Conservation (phyloP, 805 yeast genomes). For the Ogataea glucozyma region DNA sequence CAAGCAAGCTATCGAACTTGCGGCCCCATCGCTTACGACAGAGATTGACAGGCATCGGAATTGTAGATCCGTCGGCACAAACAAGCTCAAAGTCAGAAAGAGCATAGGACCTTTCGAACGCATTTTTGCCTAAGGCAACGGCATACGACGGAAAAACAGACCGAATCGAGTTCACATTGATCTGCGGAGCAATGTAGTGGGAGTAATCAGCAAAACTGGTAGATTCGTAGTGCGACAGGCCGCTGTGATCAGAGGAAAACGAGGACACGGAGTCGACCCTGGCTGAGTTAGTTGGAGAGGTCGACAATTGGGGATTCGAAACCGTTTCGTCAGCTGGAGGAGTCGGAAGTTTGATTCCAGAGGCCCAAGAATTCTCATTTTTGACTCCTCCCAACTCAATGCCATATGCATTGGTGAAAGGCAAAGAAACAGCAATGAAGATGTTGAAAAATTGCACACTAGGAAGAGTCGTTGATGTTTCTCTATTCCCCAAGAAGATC, state of each 20-base stretch:
- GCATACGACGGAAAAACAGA: slow-evolving; percentile 78
- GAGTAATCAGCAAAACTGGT: slow-evolving; percentile 67
- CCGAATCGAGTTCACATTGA: slow-evolving; percentile 62
- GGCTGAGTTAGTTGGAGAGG: not conserved
- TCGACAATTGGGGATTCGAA: not conserved
- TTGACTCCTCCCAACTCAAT: slow-evolving; percentile 12
- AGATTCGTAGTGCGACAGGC: slow-evolving; percentile 9
- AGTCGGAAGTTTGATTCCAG: too few relatives aligned
- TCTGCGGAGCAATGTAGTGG: slow-evolving; percentile 71
- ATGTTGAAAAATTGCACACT: slow-evolving; percentile 49
- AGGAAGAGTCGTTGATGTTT: slow-evolving; percentile 47
- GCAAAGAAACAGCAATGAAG: slow-evolving; percentile 51
- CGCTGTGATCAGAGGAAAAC: slow-evolving; percentile 2
- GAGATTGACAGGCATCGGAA: slow-evolving; percentile 60
- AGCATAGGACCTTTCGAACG: slow-evolving; percentile 64
- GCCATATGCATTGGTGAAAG: slow-evolving; percentile 49
- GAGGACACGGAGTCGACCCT: slow-evolving; percentile 6
- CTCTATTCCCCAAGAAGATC: slow-evolving; percentile 55
- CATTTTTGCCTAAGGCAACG: slow-evolving; percentile 73
- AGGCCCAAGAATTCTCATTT: not conserved
- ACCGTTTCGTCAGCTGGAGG: not conserved
- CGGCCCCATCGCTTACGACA: slow-evolving; percentile 78
- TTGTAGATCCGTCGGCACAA: slow-evolving; percentile 67
- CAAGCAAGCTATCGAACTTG: slow-evolving; percentile 60
- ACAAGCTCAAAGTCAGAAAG: slow-evolving; percentile 73